Evolutionary conservation across 495 filamentous ascomycete species (phyloP).

Genomic region (Aspergillus indologenus): DNA sequence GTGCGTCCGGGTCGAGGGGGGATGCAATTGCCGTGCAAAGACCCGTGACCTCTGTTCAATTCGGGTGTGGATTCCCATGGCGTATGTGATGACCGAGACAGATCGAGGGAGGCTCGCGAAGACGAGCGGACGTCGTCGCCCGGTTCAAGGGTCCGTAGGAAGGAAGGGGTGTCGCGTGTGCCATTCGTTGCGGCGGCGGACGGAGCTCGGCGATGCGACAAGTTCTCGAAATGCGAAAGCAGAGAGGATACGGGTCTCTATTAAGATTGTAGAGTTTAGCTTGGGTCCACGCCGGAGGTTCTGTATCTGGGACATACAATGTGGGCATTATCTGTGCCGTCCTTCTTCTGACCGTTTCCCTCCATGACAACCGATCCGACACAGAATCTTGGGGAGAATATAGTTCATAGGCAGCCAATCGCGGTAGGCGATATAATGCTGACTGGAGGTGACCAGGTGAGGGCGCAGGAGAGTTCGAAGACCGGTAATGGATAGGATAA

Average conservation of each 20-base stretch:
- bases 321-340: conserved; percentile 44
- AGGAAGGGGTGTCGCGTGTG: conserved; percentile 33
- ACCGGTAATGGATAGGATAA: background rate
- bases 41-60: conserved; percentile 22
- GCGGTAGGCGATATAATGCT: background rate
- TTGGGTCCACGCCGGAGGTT: background rate
- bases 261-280: conserved; percentile 17
- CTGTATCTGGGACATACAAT: conserved; percentile 37
- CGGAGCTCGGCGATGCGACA: conserved; percentile 53
- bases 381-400: conserved; percentile 18
- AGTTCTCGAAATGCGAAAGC: conserved; percentile 87
- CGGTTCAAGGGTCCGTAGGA: conserved; percentile 38
- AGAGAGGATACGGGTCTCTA: conserved; percentile 85
- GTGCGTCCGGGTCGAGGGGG: conserved; percentile 32
- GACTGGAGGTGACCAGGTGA: background rate
- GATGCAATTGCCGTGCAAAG: conserved; percentile 23
- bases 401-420: conserved; percentile 34
- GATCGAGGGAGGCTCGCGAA: conserved; percentile 48
- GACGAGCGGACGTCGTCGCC: conserved; percentile 46
- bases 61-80: conserved; percentile 39
- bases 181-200: conserved; percentile 29
- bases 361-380: conserved; percentile 39
- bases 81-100: conserved; percentile 46
- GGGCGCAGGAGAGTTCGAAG: background rate
- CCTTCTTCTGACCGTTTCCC: conserved; percentile 32